Evolutionary conservation across 2,329 filamentous ascomycete species (phyloP), one percentile per base, ranked within the genome.

Genomic region (Grosmannia huntii): DNA sequence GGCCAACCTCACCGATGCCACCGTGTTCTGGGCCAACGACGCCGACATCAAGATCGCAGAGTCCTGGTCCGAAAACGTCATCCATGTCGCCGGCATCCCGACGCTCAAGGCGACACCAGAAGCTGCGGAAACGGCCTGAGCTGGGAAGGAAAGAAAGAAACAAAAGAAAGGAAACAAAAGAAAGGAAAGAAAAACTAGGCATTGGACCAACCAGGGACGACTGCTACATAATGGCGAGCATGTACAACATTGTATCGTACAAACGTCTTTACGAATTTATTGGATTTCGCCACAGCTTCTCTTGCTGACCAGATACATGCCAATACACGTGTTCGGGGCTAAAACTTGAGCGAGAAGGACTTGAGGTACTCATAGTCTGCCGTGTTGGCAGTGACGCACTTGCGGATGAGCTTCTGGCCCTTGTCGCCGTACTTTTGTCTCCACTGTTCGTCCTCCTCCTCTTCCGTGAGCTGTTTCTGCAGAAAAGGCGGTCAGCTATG

Each of bases 341-440:
- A 82, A 61, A 82, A 74, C 70, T 81, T 80, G 66, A 90, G 76
- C 61, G 84, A 84, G 72, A 89, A 94, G 66, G 82, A 79, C 79
- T 87, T 91, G 70, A 94, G 73, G 68, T 91, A 90, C 71, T 92
- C 86, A 69, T 94, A 94, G 68, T 90, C 79, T 55, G 78, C 75
- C 53, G 88, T 73, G 66, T 90, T 91, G 57, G 80, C 84, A 61
- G 88, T 79, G 44, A 91, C 88, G 14, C 80, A 85, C 65, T 83
- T 75, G 60, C 84, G 76, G 57, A 94, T 92, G 53, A 85, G 69
- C 68, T 82, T 83, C 59, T 85, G 83, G 14, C 76, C 87, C 66
- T 90, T 79, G 53, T 84, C 78, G 38, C 89, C 89, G 66, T 81
- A 94, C 71, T 89, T 90, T 63, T 84, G 75, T 33, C 72, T 74